Evolutionary conservation across 305 asterid species (phyloP).

Genomic region (Salvia sclarea): DNA sequence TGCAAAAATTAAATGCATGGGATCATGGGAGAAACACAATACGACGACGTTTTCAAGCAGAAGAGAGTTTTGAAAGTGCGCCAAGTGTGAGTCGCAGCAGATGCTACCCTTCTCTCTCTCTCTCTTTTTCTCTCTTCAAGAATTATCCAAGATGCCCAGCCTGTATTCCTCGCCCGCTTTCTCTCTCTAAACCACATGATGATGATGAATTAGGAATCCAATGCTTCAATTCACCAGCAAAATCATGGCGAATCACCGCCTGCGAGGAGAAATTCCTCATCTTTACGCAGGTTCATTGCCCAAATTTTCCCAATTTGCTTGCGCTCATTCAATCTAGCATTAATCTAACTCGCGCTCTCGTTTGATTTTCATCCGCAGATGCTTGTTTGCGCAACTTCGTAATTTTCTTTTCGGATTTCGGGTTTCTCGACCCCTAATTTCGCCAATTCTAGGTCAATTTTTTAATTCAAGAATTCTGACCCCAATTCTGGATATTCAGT

Average conservation of each 20-base stretch:
- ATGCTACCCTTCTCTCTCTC: conserved; percentile 17
- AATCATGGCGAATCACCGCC: conserved; percentile 20
- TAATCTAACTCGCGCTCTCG: not conserved
- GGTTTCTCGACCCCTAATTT: conserved; percentile 29
- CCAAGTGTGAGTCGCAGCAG: conserved; percentile 19
- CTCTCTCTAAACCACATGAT: conserved; percentile 22
- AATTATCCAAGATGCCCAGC: conserved; percentile 34
- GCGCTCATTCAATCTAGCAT: conserved; percentile 8
- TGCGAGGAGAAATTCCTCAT: conserved; percentile 1
- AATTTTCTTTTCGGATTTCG: not conserved
- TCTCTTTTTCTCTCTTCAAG: conserved; percentile 24
- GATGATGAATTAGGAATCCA: conserved; percentile 32
- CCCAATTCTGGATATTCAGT: conserved; percentile 22
- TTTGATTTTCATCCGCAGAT: conserved; percentile 32
- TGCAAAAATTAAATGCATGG: no score
- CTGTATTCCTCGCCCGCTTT: conserved; percentile 16
- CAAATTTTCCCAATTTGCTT: not conserved
- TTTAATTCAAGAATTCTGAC: not conserved
- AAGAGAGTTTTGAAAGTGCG: conserved; percentile 29
- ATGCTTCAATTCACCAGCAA: conserved; percentile 28
- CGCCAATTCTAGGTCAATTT: conserved; percentile 24
- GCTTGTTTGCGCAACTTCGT: not conserved
- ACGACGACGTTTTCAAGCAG: conserved; percentile 19
- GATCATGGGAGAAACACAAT: no score
- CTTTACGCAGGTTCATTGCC: conserved; percentile 32